Evolutionary conservation across 192 early-diverging fungal genomes (phyloP), one percentile per base, ranked within the genome.

Genomic region (Chytriomyces hyalinus): DNA sequence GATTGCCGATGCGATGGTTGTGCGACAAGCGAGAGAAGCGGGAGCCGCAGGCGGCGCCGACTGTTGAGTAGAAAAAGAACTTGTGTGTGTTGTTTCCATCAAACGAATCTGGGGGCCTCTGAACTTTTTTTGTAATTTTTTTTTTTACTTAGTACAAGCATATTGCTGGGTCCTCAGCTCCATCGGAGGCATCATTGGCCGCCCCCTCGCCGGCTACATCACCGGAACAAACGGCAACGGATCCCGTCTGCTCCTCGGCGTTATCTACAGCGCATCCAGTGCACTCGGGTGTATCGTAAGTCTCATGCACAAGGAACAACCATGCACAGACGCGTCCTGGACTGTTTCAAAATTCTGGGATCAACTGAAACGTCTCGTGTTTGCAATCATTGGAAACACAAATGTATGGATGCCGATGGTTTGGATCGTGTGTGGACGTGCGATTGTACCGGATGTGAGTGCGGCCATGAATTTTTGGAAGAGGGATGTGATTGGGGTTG

Each of bases 1-100:
- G 49, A 79, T 79, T 78, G 78, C 73, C 3, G 78, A 79, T 44
- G 61, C 78, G 26, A 70, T 79, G 68, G 78, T 79, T 64, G 78
- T 79, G 6, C 10, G 15, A 8, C 60, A 79, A 20, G 78, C 78
- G 20, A 10, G 73, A 6, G 61, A 10, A 0, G 78, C 78, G 3
- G 78, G 78, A 22, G 63, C 53, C 47, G 11, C 10, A n/a, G 78
- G 78, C 11, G 78, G 78, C 44, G 78, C 73, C 10, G 53, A 75
- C 61, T 66, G 63, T 36, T 36, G 36, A 36, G 36, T 36, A 36
- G 24, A 26, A 26, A 26, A 26, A 26, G 24, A 36, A 0, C 4
- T 36, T 36, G 36, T 36, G 36, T 36, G 4, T 65, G 36, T 59
- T 28, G 20, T 51, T 70, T 24, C 2, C 20, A 61, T 64, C 1